A percentile compares a stretch with the other conserved stretches of the same genome.
phyloP scores from a whole-genome alignment of 441 rosid species.

The Geranium incanum region DNA sequence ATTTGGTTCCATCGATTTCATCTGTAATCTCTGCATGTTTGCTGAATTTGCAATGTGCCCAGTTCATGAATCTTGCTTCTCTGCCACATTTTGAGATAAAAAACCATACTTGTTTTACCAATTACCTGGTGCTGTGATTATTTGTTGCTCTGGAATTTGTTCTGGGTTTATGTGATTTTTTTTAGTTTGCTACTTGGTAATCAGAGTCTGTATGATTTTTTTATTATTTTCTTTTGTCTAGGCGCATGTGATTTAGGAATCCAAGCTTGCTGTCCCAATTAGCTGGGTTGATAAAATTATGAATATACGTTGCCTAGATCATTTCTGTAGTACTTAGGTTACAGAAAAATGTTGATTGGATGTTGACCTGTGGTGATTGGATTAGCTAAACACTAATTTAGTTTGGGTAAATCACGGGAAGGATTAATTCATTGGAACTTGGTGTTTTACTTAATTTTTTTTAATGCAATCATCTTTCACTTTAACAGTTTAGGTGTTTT shows the following conservation, averaged over 20 bases:
- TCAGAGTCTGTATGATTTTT: neutral
- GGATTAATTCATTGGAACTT: neutral
- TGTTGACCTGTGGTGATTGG: neutral
- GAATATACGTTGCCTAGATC: neutral
- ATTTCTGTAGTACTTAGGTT: neutral
- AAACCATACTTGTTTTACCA: too few relatives aligned
- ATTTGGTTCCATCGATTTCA: neutral
- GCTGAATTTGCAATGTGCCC: neutral
- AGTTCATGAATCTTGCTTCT: neutral
- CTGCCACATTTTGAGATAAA: too few relatives aligned
- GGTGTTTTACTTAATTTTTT: neutral
- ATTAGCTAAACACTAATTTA: neutral
- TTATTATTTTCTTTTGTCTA: neutral
- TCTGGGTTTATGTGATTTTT: neutral
- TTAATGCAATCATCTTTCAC: neutral
- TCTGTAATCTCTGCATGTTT: neutral
- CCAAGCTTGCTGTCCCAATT: neutral
- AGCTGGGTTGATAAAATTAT: neutral
- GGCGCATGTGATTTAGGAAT: neutral
- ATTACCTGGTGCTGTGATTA: neutral
- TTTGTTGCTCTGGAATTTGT: neutral
- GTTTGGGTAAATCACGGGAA: neutral
- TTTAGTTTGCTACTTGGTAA: neutral
- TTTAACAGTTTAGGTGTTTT: neutral
- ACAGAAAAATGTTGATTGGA: neutral